Conservation (phyloP, 495 filamentous ascomycete species). For the Penicillium macrosclerotiorum region DNA sequence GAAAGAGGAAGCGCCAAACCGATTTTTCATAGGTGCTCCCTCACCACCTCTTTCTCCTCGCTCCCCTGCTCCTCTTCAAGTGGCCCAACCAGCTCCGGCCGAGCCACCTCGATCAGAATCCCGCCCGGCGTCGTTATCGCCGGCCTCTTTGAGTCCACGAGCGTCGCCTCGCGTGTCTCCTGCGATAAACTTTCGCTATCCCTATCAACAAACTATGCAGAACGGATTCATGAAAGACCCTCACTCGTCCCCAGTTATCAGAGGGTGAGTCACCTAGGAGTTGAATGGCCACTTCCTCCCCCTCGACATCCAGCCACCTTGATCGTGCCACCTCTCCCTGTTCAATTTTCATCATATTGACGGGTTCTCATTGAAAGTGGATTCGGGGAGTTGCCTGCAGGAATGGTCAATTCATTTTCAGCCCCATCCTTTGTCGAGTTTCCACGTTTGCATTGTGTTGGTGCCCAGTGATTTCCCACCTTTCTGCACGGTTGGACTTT, state of each 20-base stretch:
- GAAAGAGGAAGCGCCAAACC: slow-evolving; percentile 12
- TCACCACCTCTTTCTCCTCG: slow-evolving; percentile 25
- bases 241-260: slow-evolving; percentile 46
- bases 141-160: slow-evolving; percentile 20
- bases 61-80: slow-evolving; percentile 22
- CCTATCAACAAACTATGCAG: slow-evolving; percentile 39
- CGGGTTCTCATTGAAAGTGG: slow-evolving; percentile 18
- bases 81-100: slow-evolving; percentile 2
- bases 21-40: slow-evolving; percentile 12
- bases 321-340: neutral
- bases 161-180: slow-evolving; percentile 30
- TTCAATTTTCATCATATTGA: slow-evolving; percentile 17
- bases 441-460: slow-evolving; percentile 16
- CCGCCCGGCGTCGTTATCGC: slow-evolving; percentile 15
- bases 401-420: slow-evolving; percentile 17
- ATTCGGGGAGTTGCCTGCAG: slow-evolving; percentile 15
- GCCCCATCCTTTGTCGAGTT: slow-evolving; percentile 11
- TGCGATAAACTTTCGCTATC: slow-evolving; percentile 39
- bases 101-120: slow-evolving; percentile 15
- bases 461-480: slow-evolving; percentile 14
- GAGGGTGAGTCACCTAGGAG: slow-evolving; percentile 33
- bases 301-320: slow-evolving; percentile 11
- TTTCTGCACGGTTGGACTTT: slow-evolving; percentile 5
- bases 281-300: slow-evolving; percentile 12
- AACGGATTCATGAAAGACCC: slow-evolving; percentile 42